Percentiles rank a stretch among this genome's conserved stretches.
phyloP scores from a whole-genome alignment of 495 filamentous ascomycete genomes.

The Penicillium odoratum region DNA sequence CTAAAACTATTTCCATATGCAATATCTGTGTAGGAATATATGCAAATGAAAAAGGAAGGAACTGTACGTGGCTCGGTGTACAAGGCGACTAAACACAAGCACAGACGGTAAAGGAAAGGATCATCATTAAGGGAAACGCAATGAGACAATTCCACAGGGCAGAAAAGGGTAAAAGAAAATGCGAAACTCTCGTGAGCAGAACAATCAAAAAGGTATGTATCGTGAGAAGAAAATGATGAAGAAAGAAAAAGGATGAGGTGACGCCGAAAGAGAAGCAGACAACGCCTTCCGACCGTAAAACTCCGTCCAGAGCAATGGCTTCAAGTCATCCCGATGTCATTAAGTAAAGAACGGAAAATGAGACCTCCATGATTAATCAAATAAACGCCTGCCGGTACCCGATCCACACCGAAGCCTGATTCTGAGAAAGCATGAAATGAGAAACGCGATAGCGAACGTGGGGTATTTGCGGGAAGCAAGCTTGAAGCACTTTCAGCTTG shows the following conservation, averaged over 20 bases:
- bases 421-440: constrained; percentile 19
- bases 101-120: constrained; percentile 9
- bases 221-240: constrained; percentile 18
- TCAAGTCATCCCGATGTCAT: constrained; percentile 29
- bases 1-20: constrained; percentile 23
- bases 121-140: constrained; percentile 18
- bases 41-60: constrained; percentile 12
- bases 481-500: constrained; percentile 7
- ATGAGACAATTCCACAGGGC: background rate
- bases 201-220: constrained; percentile 23
- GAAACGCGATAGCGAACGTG: constrained; percentile 14
- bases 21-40: constrained; percentile 19
- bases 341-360: constrained; percentile 10
- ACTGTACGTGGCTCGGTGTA: constrained; percentile 14
- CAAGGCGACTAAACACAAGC: background rate
- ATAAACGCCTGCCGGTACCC: constrained; percentile 29
- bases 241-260: constrained; percentile 19
- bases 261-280: constrained; percentile 21
- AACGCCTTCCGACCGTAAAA: constrained; percentile 26
- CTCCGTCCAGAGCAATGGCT: constrained; percentile 21
- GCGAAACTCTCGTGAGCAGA: constrained; percentile 11
- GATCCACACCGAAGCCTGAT: constrained; percentile 20
- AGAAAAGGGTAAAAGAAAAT: constrained; percentile 10
- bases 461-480: constrained; percentile 10
- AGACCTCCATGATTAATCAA: constrained; percentile 10